phyloP scores from a whole-genome alignment of 176 grass and related monocot genomes.

The Paspalum notatum region DNA sequence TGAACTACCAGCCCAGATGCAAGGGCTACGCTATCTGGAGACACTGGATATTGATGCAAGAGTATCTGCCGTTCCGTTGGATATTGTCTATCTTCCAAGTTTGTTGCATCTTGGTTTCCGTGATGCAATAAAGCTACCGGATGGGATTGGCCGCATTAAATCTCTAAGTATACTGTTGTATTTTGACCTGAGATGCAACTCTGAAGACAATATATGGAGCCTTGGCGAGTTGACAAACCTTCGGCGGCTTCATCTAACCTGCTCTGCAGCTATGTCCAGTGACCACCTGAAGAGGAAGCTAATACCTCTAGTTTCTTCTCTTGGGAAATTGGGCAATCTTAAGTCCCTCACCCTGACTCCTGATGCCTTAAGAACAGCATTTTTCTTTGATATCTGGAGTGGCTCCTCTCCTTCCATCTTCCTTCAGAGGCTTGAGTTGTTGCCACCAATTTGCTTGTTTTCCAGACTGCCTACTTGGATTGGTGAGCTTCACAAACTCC shows the following conservation, averaged over 20 bases:
- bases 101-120: neutral
- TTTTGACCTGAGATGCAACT: neutral
- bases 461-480: neutral
- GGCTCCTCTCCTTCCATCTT: neutral
- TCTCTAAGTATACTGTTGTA: neutral
- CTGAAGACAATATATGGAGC: neutral
- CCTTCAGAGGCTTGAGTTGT: neutral
- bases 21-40: conserved; percentile 3
- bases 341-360: neutral
- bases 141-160: neutral
- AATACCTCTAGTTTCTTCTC: neutral
- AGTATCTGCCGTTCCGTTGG: neutral
- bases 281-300: neutral
- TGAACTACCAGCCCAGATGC: conserved; percentile 3
- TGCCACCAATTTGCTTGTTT: conserved; percentile 3
- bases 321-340: neutral
- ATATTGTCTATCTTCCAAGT: neutral
- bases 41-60: neutral
- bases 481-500: neutral
- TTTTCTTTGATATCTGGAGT: neutral
- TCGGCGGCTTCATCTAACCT: neutral
- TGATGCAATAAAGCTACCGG: neutral
- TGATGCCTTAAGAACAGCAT: neutral
- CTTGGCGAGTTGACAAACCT: neutral
- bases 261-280: neutral